These are phyloP conservation scores for Lactuca saligna DNA, from an alignment of 129 eudicot genomes.

Conservation along the genomic window DNA sequence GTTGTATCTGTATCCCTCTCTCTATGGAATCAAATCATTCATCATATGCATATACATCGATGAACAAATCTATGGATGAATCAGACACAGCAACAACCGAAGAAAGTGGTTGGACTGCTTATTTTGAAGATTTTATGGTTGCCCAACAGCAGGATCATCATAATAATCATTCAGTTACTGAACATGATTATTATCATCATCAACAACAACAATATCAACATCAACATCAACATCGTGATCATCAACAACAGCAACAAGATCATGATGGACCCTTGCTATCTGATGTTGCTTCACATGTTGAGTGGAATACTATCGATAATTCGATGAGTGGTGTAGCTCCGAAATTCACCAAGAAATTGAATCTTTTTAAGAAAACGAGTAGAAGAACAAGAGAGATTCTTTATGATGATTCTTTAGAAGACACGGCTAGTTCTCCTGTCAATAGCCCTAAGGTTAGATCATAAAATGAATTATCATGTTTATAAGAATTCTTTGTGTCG, in stretches of 20 bases:
- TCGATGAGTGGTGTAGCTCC: slow-evolving; percentile 33
- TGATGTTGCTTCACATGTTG: slow-evolving; percentile 62
- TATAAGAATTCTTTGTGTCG: not conserved
- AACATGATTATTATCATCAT: not conserved
- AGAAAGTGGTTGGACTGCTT: slow-evolving; percentile 84
- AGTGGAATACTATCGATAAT: slow-evolving; percentile 15
- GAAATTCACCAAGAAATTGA: slow-evolving; percentile 39
- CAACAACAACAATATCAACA: not conserved
- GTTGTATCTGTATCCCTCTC: slow-evolving; percentile 16
- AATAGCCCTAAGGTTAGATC: slow-evolving; percentile 72
- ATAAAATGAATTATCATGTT: not conserved
- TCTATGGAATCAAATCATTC: slow-evolving; percentile 31
- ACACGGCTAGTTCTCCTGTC: slow-evolving; percentile 88
- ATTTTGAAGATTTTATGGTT: slow-evolving; percentile 62
- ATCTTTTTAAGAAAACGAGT: slow-evolving; percentile 42
- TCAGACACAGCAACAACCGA: slow-evolving; percentile 31
- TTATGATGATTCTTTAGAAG: slow-evolving; percentile 70
- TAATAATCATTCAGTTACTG: slow-evolving; percentile 6
- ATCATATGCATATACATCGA: slow-evolving; percentile 30
- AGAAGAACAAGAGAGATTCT: slow-evolving; percentile 38
- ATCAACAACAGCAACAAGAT: not conserved
- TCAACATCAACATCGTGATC: not conserved
- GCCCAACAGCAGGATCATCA: slow-evolving; percentile 39
- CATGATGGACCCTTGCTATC: slow-evolving; percentile 33
- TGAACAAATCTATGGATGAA: slow-evolving; percentile 22